These are phyloP conservation scores for Penicillium taxi DNA, from an alignment of 495 filamentous ascomycete genomes.

Conservation along the genomic window DNA sequence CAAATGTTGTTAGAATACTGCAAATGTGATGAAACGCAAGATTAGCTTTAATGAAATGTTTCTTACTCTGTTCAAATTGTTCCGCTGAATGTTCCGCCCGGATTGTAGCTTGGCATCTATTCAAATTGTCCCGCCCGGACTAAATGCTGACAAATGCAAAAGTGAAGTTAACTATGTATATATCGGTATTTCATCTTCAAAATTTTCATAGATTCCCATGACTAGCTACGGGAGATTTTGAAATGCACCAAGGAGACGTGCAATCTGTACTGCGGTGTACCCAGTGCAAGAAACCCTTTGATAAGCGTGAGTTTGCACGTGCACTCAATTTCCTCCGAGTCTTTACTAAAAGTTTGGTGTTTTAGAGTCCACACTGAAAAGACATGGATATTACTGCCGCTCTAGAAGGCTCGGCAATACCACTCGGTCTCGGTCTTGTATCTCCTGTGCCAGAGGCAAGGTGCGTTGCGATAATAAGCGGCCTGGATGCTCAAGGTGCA, in stretches of 20 bases:
- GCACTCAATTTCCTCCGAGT: constrained; percentile 6
- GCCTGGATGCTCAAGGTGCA: constrained; percentile 37
- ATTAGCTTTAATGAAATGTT: no score
- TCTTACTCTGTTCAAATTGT: no score
- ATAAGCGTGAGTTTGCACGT: constrained; percentile 26
- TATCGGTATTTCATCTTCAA: no score
- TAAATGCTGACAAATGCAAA: no score
- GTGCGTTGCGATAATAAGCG: constrained; percentile 32
- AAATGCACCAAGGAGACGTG: constrained; percentile 22
- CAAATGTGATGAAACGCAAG: no score
- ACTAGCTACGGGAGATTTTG: constrained; percentile 9
- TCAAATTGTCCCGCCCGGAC: no score
- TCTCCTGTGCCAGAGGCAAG: constrained; percentile 35
- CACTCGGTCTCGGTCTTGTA: constrained; percentile 30
- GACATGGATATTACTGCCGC: constrained; percentile 43
- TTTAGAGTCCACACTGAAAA: constrained; percentile 37
- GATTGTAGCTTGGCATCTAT: no score
- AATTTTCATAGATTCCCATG: no score
- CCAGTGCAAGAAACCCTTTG: constrained; percentile 37
- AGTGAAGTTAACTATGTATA: no score
- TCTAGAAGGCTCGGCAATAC: constrained; percentile 24
- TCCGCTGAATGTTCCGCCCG: no score
- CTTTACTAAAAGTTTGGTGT: constrained; percentile 9
- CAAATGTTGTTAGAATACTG: no score
- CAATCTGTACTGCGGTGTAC: constrained; percentile 28